A percentile compares a stretch with the other conserved stretches of the same genome.
Conservation (phyloP, 352 stramenopile genomes). For the Globisporangium carolinianum region DNA sequence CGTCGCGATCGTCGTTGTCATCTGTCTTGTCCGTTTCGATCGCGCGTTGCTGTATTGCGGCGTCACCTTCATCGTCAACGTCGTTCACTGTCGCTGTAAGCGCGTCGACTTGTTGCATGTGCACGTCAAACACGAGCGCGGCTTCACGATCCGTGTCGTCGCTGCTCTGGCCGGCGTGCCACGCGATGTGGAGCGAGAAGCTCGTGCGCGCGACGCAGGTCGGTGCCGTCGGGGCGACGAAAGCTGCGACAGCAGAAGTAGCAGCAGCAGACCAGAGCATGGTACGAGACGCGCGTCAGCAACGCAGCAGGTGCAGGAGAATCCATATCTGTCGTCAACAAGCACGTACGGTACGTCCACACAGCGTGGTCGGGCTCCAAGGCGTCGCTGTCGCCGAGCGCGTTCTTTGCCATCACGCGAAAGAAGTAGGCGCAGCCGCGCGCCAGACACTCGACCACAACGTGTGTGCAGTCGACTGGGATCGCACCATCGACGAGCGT, state of each 20-base stretch:
- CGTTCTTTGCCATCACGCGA: slow-evolving; percentile 17
- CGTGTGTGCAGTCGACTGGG: slow-evolving; percentile 9
- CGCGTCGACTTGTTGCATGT: slow-evolving; percentile 13
- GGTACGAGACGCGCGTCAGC: no score
- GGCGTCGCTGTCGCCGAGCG: slow-evolving; percentile 14
- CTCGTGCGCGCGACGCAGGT: slow-evolving; percentile 15
- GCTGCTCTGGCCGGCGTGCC: slow-evolving; percentile 8
- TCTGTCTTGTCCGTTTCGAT: background rate
- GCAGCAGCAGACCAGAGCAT: background rate
- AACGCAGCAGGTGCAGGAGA: no score
- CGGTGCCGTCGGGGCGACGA: slow-evolving; percentile 14
- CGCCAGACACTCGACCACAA: slow-evolving; percentile 6
- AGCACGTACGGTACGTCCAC: slow-evolving; percentile 21
- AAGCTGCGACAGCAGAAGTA: slow-evolving; percentile 10
- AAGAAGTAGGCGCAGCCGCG: slow-evolving; percentile 13
- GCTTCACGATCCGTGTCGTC: background rate
- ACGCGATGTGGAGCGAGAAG: slow-evolving; percentile 17
- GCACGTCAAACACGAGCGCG: slow-evolving; percentile 17
- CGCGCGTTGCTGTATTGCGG: no score
- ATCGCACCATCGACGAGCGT: slow-evolving; percentile 3
- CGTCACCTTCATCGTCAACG: no score
- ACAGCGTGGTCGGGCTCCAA: background rate
- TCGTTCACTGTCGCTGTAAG: background rate
- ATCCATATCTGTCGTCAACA: background rate
- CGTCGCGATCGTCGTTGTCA: background rate